Percentiles rank a stretch among this genome's conserved stretches.
Conservation (phyloP, 2,329 filamentous ascomycete species). For the Aspergillaceae sp. region DNA sequence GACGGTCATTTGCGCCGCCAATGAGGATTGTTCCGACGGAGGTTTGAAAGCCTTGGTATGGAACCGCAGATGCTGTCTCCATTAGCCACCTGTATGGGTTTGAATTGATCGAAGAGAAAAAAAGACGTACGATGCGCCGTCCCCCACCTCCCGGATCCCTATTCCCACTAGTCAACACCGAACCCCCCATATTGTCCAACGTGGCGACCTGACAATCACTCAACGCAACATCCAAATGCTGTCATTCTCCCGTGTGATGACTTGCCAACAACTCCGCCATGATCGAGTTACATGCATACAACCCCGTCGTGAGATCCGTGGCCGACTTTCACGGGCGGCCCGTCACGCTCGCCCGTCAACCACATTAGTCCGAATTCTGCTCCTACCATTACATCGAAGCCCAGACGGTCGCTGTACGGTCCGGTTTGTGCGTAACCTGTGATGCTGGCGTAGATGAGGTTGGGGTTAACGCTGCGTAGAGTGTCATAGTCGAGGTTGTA, state of each 20-base stretch:
- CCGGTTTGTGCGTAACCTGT: constrained; percentile 96
- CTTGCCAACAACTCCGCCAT: constrained; percentile 81
- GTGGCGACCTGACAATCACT: constrained; percentile 97
- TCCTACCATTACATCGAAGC: constrained; percentile 99
- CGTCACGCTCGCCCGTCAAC: constrained; percentile 82
- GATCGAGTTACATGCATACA: constrained; percentile 92
- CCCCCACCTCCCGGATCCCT: constrained; percentile 86
- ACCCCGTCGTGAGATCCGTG: constrained; percentile 86
- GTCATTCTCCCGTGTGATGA: constrained; percentile 65
- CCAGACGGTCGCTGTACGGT: constrained; percentile 75
- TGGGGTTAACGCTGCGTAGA: constrained; percentile 70
- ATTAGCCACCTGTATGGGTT: constrained; percentile 3
- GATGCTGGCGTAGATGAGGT: constrained; percentile 87
- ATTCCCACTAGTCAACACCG: constrained; percentile 77
- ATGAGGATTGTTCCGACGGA: constrained; percentile 55
- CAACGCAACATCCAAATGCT: constrained; percentile 84
- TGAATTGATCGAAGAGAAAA: neutral
- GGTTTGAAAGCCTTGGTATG: constrained; percentile 73
- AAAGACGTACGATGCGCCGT: constrained; percentile 71
- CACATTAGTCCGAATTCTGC: constrained; percentile 98
- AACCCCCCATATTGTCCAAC: constrained; percentile 89
- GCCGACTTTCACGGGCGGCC: constrained; percentile 91
- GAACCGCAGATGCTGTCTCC: constrained; percentile 78
- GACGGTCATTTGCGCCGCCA: constrained; percentile 55
- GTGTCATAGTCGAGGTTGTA: constrained; percentile 85